phyloP scores from a whole-genome alignment of 129 eudicot species.

The Cynara cardunculus region DNA sequence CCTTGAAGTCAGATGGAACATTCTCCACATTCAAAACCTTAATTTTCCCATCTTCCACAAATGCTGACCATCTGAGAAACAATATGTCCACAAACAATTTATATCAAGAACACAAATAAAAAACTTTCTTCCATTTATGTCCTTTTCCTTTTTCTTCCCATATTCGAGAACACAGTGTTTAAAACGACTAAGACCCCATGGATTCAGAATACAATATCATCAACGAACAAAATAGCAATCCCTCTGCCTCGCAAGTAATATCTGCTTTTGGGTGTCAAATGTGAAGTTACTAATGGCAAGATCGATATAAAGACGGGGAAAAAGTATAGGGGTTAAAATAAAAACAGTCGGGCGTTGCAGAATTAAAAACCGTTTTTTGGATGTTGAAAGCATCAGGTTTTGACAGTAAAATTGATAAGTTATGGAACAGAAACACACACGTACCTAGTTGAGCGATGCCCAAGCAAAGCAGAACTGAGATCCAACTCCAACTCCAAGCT shows the following conservation, averaged over 20 bases:
- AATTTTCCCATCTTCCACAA: conserved; percentile 83
- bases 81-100: neutral
- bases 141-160: too few relatives aligned
- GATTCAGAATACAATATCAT: too few relatives aligned
- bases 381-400: neutral
- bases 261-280: neutral
- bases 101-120: too few relatives aligned
- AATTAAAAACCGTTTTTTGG: neutral
- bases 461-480: conserved; percentile 87
- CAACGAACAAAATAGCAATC: too few relatives aligned
- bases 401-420: neutral
- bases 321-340: too few relatives aligned
- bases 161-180: too few relatives aligned
- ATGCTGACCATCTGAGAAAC: conserved; percentile 85
- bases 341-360: neutral
- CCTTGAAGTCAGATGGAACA: conserved; percentile 89
- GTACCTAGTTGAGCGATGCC: conserved; percentile 91
- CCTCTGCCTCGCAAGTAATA: too few relatives aligned
- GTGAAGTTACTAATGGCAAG: too few relatives aligned
- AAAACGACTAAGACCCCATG: too few relatives aligned
- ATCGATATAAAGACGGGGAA: too few relatives aligned
- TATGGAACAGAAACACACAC: neutral
- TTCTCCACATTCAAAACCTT: conserved; percentile 86
- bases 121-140: too few relatives aligned
- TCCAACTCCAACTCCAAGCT: conserved; percentile 74